Conservation (phyloP, 2,329 filamentous ascomycete species). For the Metarhizium rileyi region DNA sequence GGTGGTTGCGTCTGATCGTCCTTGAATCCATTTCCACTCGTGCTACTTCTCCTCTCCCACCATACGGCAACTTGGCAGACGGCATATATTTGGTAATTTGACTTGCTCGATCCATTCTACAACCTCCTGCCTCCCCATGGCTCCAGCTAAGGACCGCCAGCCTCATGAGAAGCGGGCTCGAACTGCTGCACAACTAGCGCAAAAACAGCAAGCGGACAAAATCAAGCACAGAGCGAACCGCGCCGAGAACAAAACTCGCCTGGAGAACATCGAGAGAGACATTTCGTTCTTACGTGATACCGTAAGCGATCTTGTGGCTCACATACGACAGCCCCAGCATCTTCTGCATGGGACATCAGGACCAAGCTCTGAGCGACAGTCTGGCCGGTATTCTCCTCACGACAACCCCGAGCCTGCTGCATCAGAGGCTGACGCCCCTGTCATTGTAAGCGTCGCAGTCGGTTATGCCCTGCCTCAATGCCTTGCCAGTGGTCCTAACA, state of each 20-base stretch:
- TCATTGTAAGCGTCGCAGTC: not conserved
- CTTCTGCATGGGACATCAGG: conserved; percentile 1
- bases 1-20: not conserved
- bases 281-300: conserved; percentile 13
- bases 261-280: conserved; percentile 18
- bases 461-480: too few relatives aligned
- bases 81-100: too few relatives aligned
- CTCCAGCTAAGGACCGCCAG: not conserved
- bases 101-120: not conserved
- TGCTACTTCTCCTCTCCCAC: not conserved
- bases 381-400: not conserved
- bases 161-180: conserved; percentile 8
- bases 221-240: conserved; percentile 18
- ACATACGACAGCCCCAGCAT: conserved; percentile 8
- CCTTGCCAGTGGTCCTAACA: not conserved
- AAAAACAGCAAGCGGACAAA: conserved; percentile 16
- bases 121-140: not conserved
- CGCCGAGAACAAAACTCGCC: conserved; percentile 15
- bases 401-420: not conserved
- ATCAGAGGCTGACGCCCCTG: not conserved
- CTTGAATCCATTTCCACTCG: too few relatives aligned
- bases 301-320: conserved; percentile 12
- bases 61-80: not conserved
- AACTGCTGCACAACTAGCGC: conserved; percentile 17
- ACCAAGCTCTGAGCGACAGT: not conserved